Evolutionary conservation across 345 rosid genomes (phyloP).

Genomic region (Salix exigua): DNA sequence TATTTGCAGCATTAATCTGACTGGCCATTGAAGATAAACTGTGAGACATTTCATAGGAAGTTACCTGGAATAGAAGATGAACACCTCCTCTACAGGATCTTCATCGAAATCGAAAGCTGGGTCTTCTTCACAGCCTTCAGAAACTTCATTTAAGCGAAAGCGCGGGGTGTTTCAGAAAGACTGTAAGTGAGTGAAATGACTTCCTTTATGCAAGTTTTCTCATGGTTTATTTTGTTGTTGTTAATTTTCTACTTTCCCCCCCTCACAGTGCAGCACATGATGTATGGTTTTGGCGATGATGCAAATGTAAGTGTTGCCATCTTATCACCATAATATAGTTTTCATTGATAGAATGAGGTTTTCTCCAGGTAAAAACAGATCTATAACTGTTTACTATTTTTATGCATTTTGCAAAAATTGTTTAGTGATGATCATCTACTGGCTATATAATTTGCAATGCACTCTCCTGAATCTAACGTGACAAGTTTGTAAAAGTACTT

Average conservation of each 20-base stretch:
- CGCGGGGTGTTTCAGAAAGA: conserved; percentile 84
- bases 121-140: conserved; percentile 56
- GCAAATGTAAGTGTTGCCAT: conserved; percentile 50
- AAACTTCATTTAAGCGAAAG: conserved; percentile 75
- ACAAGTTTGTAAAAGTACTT: too few species aligned
- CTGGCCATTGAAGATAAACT: background rate
- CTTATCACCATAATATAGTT: background rate
- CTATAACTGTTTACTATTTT: too few species aligned
- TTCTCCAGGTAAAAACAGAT: too few species aligned
- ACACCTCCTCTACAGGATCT: conserved; percentile 31
- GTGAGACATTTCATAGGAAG: background rate
- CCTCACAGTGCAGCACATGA: conserved; percentile 85
- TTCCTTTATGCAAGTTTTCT: background rate
- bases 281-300: conserved; percentile 95
- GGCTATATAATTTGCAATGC: too few species aligned
- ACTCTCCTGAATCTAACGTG: too few species aligned
- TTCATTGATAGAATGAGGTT: background rate
- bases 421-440: too few species aligned
- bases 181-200: conserved; percentile 33
- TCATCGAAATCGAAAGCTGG: conserved; percentile 61
- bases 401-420: too few species aligned
- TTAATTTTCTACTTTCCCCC: background rate
- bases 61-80: conserved; percentile 10
- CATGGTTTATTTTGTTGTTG: background rate
- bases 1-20: too few species aligned